Conservation (phyloP, 2,329 filamentous ascomycete species). For the Epichloe coenophiala region DNA sequence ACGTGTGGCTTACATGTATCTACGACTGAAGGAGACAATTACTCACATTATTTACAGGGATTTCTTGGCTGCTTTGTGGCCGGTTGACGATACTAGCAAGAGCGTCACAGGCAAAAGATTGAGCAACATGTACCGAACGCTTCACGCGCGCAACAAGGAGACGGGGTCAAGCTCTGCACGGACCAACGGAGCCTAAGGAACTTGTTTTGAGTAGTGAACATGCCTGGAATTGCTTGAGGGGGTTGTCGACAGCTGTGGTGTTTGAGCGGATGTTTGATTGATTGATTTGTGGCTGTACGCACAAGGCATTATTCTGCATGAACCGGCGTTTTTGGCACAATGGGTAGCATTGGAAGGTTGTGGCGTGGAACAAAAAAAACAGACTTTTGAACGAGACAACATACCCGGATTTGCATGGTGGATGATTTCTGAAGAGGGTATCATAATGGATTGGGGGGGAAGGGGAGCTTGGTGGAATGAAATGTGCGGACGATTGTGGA, state of each 20-base stretch:
- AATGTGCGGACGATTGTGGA: background rate
- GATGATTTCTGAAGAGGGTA: slow-evolving; percentile 9
- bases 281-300: slow-evolving; percentile 7
- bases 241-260: background rate
- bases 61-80: slow-evolving; percentile 32
- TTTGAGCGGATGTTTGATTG: background rate
- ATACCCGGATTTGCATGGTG: slow-evolving; percentile 16
- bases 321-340: slow-evolving; percentile 12
- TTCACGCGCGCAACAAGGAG: slow-evolving; percentile 21
- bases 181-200: slow-evolving; percentile 17
- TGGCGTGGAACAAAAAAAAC: slow-evolving; percentile 6
- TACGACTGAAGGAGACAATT: background rate
- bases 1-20: background rate
- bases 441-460: slow-evolving; percentile 3
- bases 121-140: slow-evolving; percentile 30
- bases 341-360: slow-evolving; percentile 9
- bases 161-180: slow-evolving; percentile 15
- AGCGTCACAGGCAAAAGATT: slow-evolving; percentile 30
- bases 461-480: background rate
- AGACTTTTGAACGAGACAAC: slow-evolving; percentile 8
- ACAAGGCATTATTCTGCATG: slow-evolving; percentile 13
- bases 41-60: slow-evolving; percentile 23
- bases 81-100: slow-evolving; percentile 30
- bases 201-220: background rate
- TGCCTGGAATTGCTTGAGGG: background rate